Evolutionary conservation across 2,329 filamentous ascomycete genomes (phyloP), one percentile per base, ranked within the genome.

Genomic region (Zymoseptoria crescenta): DNA sequence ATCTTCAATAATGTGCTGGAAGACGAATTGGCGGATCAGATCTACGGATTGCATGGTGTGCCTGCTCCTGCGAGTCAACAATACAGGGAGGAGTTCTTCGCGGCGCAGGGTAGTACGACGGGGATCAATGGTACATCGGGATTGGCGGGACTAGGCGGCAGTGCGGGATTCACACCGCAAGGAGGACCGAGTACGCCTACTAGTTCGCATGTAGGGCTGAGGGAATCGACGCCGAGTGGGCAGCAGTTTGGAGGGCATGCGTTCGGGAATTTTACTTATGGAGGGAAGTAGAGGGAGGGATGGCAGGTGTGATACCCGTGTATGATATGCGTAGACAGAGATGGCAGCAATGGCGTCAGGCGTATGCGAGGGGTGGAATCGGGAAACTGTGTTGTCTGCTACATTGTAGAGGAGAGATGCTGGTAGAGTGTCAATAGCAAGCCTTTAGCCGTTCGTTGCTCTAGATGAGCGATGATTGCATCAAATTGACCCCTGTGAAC

Each of bases 1-100:
- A 89, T 97, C 64, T 97, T 96, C 76, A 87, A 88, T 67, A 88
- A 89, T 62, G 82, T 85, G 24, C 88, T 96, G 52, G 85, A 89
- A 6, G 84, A 89, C 29, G 88, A 81, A 35, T 80, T 95, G 66
- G 91, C 95, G 65, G 91, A 92, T 60, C 93, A 95, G 75, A 91
- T 96, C 67, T 97, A 93, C 89, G 93, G 93, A 9, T 79, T 97
- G 8, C 92, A 91, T 56, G 87, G 76, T 29, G 78, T 81, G 9
- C 74, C 75, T 8, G 73, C 76, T 13, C 79, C 78, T 20, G 78
- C 78, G 2, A 81, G 88, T 65, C 84, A 77, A 87, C 74, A 72
- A 41, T 70, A 68, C 30, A 65, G 72, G 10, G 72, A 74, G n/a
- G 72, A 74, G 49, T 74, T 73, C 60, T 71, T 77, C 27, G 76